Conservation (phyloP, 2,329 filamentous ascomycete genomes). For the Sporothrix luriei region DNA sequence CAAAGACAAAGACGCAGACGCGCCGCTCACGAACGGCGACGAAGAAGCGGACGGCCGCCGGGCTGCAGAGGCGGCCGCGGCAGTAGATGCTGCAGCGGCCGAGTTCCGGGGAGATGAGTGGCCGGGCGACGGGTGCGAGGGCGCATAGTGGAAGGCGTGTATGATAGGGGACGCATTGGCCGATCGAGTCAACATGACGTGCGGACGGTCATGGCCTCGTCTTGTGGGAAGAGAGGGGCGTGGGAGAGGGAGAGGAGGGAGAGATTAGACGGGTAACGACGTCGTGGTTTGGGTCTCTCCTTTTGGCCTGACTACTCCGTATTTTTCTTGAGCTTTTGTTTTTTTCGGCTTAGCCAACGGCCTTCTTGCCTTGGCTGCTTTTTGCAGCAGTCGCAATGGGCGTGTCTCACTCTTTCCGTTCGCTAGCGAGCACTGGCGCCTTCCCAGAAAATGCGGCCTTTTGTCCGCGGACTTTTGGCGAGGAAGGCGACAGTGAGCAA, state of each 20-base stretch:
- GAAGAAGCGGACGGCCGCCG: conserved; percentile 34
- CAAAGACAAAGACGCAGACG: neutral
- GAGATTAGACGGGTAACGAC: neutral
- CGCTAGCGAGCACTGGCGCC: conserved; percentile 27
- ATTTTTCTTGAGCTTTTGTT: conserved; percentile 18
- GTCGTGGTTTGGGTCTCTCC: conserved; percentile 22
- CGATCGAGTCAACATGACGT: conserved; percentile 61
- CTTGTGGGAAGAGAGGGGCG: conserved; percentile 7
- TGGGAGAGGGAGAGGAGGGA: neutral
- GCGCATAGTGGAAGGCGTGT: conserved; percentile 51
- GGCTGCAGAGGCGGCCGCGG: conserved; percentile 17
- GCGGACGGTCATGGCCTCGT: conserved; percentile 29
- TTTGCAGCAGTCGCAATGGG: conserved; percentile 8
- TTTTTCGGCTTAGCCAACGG: conserved; percentile 12
- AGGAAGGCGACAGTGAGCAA: conserved; percentile 14
- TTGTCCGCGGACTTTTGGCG: conserved; percentile 21
- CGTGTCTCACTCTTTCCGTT: conserved; percentile 27
- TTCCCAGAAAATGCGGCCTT: conserved; percentile 27
- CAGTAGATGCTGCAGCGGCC: conserved; percentile 29
- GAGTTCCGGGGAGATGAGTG: conserved; percentile 48
- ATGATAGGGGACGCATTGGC: conserved; percentile 57
- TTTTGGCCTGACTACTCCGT: neutral
- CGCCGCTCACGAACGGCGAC: conserved; percentile 22
- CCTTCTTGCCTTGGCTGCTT: neutral
- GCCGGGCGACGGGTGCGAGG: conserved; percentile 48